These are phyloP conservation scores for Wolfiporia cocos DNA, from an alignment of 1,284 basidiomycete species.

Conservation along the genomic window DNA sequence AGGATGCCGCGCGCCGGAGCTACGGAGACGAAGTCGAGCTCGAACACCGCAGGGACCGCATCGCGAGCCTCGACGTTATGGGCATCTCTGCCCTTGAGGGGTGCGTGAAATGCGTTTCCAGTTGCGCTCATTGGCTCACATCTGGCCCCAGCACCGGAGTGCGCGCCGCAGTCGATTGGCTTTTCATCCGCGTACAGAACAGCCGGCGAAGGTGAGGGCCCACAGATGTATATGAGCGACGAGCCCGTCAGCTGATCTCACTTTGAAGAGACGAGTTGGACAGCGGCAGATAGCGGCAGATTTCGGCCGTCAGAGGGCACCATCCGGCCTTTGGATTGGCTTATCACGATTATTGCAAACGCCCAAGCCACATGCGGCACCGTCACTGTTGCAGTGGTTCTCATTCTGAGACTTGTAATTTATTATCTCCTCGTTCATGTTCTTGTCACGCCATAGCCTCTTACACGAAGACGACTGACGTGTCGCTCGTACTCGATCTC, in stretches of 20 bases:
- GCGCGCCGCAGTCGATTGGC: conserved; percentile 86
- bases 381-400: too few species aligned
- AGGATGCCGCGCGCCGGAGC: conserved; percentile 54
- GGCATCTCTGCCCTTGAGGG: conserved; percentile 87
- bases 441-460: too few species aligned
- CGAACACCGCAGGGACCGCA: conserved; percentile 50
- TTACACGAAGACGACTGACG: too few species aligned
- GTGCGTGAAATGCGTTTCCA: conserved; percentile 36
- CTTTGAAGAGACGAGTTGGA: conserved; percentile 3
- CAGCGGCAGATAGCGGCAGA: not conserved
- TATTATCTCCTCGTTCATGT: too few species aligned
- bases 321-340: too few species aligned
- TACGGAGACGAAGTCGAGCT: conserved; percentile 47
- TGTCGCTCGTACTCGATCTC: too few species aligned
- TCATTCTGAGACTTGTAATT: too few species aligned
- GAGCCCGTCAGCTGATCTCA: not conserved
- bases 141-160: conserved; percentile 68
- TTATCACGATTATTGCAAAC: too few species aligned
- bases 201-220: conserved; percentile 40
- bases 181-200: conserved; percentile 90
- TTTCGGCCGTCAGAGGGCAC: not conserved
- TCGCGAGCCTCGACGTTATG: conserved; percentile 88
- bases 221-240: not conserved
- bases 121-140: not conserved
- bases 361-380: too few species aligned